Conservation (phyloP, 1,284 basidiomycete genomes). For the Anthracocystis setariae region DNA sequence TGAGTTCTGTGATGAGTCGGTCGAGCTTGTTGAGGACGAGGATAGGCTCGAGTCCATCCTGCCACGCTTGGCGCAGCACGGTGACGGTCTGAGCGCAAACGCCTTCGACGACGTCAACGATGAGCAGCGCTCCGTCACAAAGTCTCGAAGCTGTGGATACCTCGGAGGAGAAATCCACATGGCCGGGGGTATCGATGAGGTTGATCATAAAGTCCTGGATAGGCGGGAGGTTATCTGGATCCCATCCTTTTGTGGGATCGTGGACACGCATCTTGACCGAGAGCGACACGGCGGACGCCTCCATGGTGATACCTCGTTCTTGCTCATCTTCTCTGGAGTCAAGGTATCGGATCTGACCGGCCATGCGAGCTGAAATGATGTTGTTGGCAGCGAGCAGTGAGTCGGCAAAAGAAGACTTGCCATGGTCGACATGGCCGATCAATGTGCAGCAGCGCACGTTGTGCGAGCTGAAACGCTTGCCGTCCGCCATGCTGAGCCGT, state of each 20-base stretch:
- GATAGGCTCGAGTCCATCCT: conserved; percentile 86
- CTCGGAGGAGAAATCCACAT: conserved; percentile 97
- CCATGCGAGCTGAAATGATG: conserved; percentile 93
- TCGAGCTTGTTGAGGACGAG: conserved; percentile 98
- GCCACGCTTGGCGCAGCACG: conserved; percentile 93
- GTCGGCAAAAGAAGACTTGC: conserved; percentile 81
- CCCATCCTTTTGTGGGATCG: conserved; percentile 43
- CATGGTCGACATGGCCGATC: conserved; percentile 67
- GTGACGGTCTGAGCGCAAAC: conserved; percentile 98
- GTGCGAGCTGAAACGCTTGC: conserved; percentile 55
- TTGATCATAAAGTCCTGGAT: conserved; percentile 80
- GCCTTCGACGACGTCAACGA: conserved; percentile 98
- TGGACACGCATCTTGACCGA: conserved; percentile 63
- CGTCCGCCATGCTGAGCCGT: conserved; percentile 25
- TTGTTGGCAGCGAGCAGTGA: conserved; percentile 94
- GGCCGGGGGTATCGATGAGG: conserved; percentile 98
- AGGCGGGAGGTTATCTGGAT: conserved; percentile 52
- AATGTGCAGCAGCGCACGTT: conserved; percentile 66
- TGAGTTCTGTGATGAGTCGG: conserved; percentile 91
- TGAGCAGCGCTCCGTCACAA: conserved; percentile 92
- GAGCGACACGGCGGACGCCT: conserved; percentile 81
- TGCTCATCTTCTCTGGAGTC: conserved; percentile 98
- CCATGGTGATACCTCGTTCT: conserved; percentile 98
- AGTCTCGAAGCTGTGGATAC: conserved; percentile 92
- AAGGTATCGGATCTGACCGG: conserved; percentile 93